Evolutionary conservation across 2,329 filamentous ascomycete species (phyloP).

Genomic region (Periglandula ipomoeae): DNA sequence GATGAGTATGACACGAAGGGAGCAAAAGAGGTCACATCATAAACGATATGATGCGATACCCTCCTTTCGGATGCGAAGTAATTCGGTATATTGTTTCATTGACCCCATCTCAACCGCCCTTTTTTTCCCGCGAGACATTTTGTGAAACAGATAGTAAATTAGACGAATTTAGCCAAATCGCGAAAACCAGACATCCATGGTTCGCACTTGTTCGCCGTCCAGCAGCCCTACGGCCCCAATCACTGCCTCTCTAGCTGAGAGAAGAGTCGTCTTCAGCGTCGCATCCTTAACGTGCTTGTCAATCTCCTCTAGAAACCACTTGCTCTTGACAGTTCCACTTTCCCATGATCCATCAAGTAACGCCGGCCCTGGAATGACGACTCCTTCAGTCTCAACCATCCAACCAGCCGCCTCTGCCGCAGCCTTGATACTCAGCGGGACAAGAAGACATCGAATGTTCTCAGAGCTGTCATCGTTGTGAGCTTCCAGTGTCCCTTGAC

Average conservation of each 20-base stretch:
- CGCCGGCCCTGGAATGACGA: slow-evolving; percentile 26
- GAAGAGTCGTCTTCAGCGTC: slow-evolving; percentile 19
- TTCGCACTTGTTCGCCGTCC: slow-evolving; percentile 22
- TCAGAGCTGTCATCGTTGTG: slow-evolving; percentile 25
- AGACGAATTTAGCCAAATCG: slow-evolving; percentile 10
- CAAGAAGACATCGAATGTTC: slow-evolving; percentile 39
- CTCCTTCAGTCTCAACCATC: slow-evolving; percentile 24
- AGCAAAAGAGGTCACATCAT: not conserved
- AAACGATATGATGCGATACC: no score
- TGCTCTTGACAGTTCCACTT: slow-evolving; percentile 21
- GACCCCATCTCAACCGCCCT: no score
- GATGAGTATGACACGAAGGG: slow-evolving; percentile 21
- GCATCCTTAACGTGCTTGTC: slow-evolving; percentile 18
- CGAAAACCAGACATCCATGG: slow-evolving; percentile 34
- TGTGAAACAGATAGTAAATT: not conserved
- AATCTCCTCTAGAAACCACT: slow-evolving; percentile 23
- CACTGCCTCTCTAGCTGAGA: slow-evolving; percentile 23
- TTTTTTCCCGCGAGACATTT: no score
- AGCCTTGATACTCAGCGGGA: slow-evolving; percentile 29
- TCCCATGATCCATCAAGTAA: slow-evolving; percentile 41
- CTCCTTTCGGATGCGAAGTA: no score
- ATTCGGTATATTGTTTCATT: no score
- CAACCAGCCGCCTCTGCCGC: slow-evolving; percentile 28
- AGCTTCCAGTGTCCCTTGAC: slow-evolving; percentile 42
- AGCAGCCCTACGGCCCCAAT: slow-evolving; percentile 18